phyloP scores from a whole-genome alignment of 2,329 filamentous ascomycete genomes.

The Nothomitra cinnamomea region DNA sequence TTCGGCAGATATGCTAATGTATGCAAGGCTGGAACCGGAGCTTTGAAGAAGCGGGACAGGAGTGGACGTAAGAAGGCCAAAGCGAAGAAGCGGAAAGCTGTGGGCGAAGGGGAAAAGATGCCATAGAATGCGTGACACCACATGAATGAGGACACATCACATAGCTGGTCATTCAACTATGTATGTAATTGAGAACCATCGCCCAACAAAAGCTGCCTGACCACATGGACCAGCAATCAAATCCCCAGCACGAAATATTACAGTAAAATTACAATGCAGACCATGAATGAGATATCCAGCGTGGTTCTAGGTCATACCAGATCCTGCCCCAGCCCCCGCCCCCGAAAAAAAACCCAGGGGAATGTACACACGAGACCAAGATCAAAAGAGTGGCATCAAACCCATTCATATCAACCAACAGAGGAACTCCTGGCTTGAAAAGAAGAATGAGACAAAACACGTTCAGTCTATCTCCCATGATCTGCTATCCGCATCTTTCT shows the following conservation, averaged over 20 bases:
- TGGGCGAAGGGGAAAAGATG: background rate
- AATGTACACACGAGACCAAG: too few relatives aligned
- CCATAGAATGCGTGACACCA: background rate
- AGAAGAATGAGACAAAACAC: background rate
- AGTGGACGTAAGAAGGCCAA: constrained; percentile 70
- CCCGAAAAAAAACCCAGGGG: too few relatives aligned
- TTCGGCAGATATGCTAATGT: constrained; percentile 76
- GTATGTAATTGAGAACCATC: background rate
- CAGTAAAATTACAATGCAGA: too few relatives aligned
- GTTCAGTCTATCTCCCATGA: constrained; percentile 4
- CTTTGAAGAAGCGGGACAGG: constrained; percentile 82
- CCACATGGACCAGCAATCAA: too few relatives aligned
- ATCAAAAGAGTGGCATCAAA: too few relatives aligned
- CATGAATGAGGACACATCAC: background rate
- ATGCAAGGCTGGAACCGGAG: constrained; percentile 76
- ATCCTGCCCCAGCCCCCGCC: too few relatives aligned
- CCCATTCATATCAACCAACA: background rate
- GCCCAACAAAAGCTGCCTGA: background rate
- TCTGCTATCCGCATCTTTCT: background rate
- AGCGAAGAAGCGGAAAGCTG: constrained; percentile 50
- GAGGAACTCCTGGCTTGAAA: background rate
- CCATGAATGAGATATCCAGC: too few relatives aligned
- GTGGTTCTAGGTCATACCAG: too few relatives aligned
- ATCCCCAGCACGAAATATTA: too few relatives aligned
- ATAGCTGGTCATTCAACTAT: too few relatives aligned